Evolutionary conservation across 352 stramenopile species (phyloP).

Genomic region (Phytophthora foliorum): DNA sequence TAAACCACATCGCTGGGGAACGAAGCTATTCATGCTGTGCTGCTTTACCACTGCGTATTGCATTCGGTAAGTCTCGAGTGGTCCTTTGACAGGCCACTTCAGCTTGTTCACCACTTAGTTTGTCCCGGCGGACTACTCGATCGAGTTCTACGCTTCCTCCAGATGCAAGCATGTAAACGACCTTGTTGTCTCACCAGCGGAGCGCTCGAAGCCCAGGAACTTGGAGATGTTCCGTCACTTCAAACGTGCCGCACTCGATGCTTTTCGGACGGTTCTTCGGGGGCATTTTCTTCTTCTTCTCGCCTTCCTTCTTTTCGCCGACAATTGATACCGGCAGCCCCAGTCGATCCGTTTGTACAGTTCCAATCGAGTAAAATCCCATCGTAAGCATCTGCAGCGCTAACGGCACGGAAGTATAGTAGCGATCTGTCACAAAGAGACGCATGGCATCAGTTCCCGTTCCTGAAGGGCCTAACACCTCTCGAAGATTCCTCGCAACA

Average conservation of each 20-base stretch:
- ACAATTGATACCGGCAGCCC: background rate
- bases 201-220: background rate
- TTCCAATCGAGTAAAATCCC: conserved; percentile 1
- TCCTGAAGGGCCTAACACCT: too few species aligned
- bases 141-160: conserved; percentile 2
- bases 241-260: background rate
- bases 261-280: background rate
- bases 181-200: conserved; percentile 7
- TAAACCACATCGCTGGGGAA: too few species aligned
- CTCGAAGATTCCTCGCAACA: too few species aligned
- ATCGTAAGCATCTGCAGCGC: conserved; percentile 14
- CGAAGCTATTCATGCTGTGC: conserved; percentile 1
- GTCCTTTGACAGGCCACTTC: too few species aligned
- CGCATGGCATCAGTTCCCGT: too few species aligned
- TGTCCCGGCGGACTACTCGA: too few species aligned
- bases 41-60: background rate
- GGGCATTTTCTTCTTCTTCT: background rate
- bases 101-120: too few species aligned
- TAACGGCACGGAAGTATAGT: background rate
- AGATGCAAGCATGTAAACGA: background rate
- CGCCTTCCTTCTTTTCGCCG: conserved; percentile 2
- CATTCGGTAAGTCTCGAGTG: conserved; percentile 10
- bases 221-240: background rate
- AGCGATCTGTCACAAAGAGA: background rate
- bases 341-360: background rate